A percentile compares a stretch with the other conserved stretches of the same genome.
These are phyloP conservation scores for Talaromyces marneffei DNA, from an alignment of 2,329 filamentous ascomycete species.

Conservation along the genomic window DNA sequence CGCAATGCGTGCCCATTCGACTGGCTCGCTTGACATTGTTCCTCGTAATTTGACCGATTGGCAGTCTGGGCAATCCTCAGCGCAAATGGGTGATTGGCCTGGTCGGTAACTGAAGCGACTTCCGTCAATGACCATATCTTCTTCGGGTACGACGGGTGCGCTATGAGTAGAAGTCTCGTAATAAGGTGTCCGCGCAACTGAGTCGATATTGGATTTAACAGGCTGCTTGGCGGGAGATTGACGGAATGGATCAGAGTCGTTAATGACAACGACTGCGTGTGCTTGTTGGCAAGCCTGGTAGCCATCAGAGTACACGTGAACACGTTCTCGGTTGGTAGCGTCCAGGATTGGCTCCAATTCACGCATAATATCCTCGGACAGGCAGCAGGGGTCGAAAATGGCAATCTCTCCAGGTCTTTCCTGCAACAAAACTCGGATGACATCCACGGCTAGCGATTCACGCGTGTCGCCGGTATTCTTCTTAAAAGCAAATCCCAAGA, in stretches of 20 bases:
- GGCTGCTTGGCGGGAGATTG: slow-evolving; percentile 19
- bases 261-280: slow-evolving; percentile 47
- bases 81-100: slow-evolving; percentile 22
- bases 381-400: slow-evolving; percentile 59
- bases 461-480: slow-evolving; percentile 71
- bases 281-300: slow-evolving; percentile 43
- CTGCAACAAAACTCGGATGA: slow-evolving; percentile 60
- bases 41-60: slow-evolving; percentile 16
- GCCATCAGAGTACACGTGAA: slow-evolving; percentile 40
- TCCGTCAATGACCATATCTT: slow-evolving; percentile 10
- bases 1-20: slow-evolving; percentile 45
- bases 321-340: slow-evolving; percentile 5
- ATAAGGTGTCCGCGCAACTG: neutral
- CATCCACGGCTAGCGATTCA: slow-evolving; percentile 63
- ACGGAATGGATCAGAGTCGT: slow-evolving; percentile 50
- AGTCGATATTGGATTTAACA: neutral
- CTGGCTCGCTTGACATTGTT: slow-evolving; percentile 21
- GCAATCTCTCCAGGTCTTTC: slow-evolving; percentile 60
- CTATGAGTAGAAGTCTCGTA: neutral
- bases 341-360: slow-evolving; percentile 30
- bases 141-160: neutral
- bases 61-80: slow-evolving; percentile 24
- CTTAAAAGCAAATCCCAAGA: slow-evolving; percentile 75
- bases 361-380: slow-evolving; percentile 33
- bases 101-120: slow-evolving; percentile 19